Evolutionary conservation across 176 grass and related monocot species (phyloP).

Genomic region (Areca catechu): DNA sequence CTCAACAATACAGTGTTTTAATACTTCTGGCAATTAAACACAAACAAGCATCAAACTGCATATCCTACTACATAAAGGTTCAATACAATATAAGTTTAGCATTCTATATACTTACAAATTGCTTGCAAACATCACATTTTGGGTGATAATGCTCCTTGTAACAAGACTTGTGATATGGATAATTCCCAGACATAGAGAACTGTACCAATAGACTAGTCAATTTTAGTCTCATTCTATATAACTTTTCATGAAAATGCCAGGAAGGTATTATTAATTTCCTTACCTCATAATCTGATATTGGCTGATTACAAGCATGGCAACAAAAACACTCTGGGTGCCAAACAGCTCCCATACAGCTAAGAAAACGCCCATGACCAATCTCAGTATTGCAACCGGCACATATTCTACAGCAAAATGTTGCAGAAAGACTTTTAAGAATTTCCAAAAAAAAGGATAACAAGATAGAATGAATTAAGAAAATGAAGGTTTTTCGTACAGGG

Average conservation of each 20-base stretch:
- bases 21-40: too few species aligned
- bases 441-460: too few species aligned
- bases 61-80: too few species aligned
- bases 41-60: too few species aligned
- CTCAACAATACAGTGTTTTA: too few species aligned
- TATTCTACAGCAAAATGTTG: slow-evolving; percentile 35
- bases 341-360: slow-evolving; percentile 76
- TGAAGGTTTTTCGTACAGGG: too few species aligned
- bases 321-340: slow-evolving; percentile 95
- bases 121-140: slow-evolving; percentile 95
- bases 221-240: background rate
- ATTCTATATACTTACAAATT: slow-evolving; percentile 59
- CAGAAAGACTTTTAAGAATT: too few species aligned
- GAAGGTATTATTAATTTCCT: slow-evolving; percentile 7
- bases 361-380: slow-evolving; percentile 72
- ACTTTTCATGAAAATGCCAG: background rate
- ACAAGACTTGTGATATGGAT: slow-evolving; percentile 79
- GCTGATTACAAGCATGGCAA: slow-evolving; percentile 73
- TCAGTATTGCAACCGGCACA: slow-evolving; percentile 78
- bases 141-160: slow-evolving; percentile 84
- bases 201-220: slow-evolving; percentile 26
- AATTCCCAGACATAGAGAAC: slow-evolving; percentile 84
- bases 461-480: too few species aligned
- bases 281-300: slow-evolving; percentile 90
- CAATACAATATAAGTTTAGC: background rate